Conservation (phyloP, 2,329 filamentous ascomycete genomes). For the Colletotrichum horii region DNA sequence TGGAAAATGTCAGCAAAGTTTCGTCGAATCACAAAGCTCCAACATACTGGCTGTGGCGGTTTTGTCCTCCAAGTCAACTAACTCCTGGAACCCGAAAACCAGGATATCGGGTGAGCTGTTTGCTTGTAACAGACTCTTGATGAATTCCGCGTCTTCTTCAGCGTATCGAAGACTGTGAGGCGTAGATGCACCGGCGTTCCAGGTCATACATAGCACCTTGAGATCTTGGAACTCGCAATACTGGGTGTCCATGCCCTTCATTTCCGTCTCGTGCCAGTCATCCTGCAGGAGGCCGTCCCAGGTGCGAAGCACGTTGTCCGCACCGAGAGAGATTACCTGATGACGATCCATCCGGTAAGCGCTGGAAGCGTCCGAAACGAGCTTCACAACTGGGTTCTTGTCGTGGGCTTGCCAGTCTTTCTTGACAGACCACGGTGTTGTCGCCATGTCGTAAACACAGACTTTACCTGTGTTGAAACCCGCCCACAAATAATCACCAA, state of each 20-base stretch:
- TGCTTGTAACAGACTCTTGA: constrained; percentile 78
- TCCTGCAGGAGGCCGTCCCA: constrained; percentile 96
- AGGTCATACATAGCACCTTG: constrained; percentile 82
- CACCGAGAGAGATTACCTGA: constrained; percentile 86
- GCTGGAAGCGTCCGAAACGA: constrained; percentile 80
- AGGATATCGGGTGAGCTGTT: constrained; percentile 85
- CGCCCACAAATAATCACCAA: constrained; percentile 86
- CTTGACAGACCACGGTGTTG: constrained; percentile 84
- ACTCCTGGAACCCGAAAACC: constrained; percentile 95
- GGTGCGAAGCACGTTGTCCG: constrained; percentile 80
- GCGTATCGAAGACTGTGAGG: constrained; percentile 79
- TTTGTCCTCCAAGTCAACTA: constrained; percentile 98
- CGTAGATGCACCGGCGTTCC: constrained; percentile 98
- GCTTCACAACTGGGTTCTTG: constrained; percentile 73
- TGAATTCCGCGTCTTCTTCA: constrained; percentile 75
- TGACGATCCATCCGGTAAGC: constrained; percentile 84
- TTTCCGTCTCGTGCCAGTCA: constrained; percentile 90
- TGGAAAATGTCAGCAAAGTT: constrained; percentile 28
- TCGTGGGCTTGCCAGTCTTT: constrained; percentile 97
- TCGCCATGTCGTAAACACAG: constrained; percentile 86
- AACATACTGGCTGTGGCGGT: constrained; percentile 87
- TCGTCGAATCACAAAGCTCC: not conserved
- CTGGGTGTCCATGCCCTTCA: constrained; percentile 82
- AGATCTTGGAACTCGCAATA: constrained; percentile 89
- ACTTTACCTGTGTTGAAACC: constrained; percentile 94